A percentile compares a stretch with the other conserved stretches of the same genome.
phyloP scores from a whole-genome alignment of 805 yeast genomes.

The Millerago galiae region DNA sequence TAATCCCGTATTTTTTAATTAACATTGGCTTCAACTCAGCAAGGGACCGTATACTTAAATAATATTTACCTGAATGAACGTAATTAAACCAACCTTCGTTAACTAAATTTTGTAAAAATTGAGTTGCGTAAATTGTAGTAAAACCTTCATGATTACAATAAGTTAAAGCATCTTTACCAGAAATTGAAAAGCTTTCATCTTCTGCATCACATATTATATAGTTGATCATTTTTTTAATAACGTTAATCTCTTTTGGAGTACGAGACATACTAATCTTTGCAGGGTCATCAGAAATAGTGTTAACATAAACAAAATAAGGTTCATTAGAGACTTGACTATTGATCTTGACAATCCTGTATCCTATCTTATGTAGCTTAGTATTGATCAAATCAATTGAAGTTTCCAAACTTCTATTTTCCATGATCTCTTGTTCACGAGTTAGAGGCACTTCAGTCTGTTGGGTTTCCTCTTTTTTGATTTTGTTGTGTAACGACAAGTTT shows the following conservation, averaged over 20 bases:
- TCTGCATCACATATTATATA: constrained; percentile 24
- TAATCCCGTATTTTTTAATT: constrained; percentile 35
- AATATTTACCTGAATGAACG: constrained; percentile 28
- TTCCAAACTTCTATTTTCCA: constrained; percentile 9
- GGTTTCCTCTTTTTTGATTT: constrained; percentile 1
- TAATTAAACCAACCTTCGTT: constrained; percentile 50
- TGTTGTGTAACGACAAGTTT: neutral
- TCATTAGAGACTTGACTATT: constrained; percentile 30
- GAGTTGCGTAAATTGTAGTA: constrained; percentile 34
- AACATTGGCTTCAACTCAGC: constrained; percentile 43
- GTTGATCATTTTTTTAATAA: constrained; percentile 36
- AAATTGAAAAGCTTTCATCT: constrained; percentile 28
- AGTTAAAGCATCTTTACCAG: constrained; percentile 21
- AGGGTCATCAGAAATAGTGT: constrained; percentile 29
- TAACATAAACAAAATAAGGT: constrained; percentile 31
- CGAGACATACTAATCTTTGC: constrained; percentile 30
- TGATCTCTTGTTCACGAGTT: neutral
- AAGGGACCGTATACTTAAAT: constrained; percentile 34
- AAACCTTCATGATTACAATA: constrained; percentile 21
- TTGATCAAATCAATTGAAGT: constrained; percentile 24
- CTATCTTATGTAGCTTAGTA: constrained; percentile 21
- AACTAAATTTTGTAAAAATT: constrained; percentile 33
- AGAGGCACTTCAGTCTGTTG: constrained; percentile 4
- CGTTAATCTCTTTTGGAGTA: constrained; percentile 33
- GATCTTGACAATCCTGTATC: constrained; percentile 32